Conservation (phyloP, 148 eudicot genomes). For the Vaccinium vitisidaea region DNA sequence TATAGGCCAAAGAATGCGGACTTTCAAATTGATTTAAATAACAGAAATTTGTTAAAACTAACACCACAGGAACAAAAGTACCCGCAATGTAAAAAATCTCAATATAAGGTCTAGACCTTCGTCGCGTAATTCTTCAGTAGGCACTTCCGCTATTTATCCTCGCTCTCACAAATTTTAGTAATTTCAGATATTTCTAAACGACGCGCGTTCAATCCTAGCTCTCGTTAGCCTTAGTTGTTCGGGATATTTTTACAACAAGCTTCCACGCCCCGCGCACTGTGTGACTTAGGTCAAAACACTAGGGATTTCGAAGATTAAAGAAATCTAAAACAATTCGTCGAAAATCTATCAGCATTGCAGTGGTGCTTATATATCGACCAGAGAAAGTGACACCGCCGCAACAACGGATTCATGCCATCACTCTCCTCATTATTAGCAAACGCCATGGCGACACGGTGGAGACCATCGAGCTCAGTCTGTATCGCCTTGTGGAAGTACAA, state of each 20-base stretch:
- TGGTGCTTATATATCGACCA: neutral
- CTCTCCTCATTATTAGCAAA: constrained; percentile 54
- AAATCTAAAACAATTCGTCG: neutral
- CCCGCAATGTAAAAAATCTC: neutral
- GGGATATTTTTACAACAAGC: neutral
- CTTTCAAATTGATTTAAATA: no score
- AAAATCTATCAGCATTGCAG: constrained; percentile 2
- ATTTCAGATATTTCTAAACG: neutral
- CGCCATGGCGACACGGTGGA: constrained; percentile 67
- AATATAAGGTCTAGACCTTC: neutral
- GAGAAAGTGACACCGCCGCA: constrained; percentile 56
- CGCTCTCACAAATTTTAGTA: neutral
- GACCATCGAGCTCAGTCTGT: constrained; percentile 69
- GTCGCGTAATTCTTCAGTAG: neutral
- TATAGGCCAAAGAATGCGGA: no score
- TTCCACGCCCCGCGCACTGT: no score
- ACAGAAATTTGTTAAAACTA: no score
- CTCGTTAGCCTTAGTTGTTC: neutral
- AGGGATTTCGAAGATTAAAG: neutral
- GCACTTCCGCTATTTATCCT: neutral
- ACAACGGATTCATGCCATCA: constrained; percentile 59
- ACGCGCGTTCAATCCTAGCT: neutral
- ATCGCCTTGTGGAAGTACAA: constrained; percentile 85
- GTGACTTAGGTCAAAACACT: neutral
- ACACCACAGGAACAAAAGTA: neutral